These are phyloP conservation scores for Nicotiana otophora DNA, from an alignment of 257 asterid genomes.

Conservation along the genomic window DNA sequence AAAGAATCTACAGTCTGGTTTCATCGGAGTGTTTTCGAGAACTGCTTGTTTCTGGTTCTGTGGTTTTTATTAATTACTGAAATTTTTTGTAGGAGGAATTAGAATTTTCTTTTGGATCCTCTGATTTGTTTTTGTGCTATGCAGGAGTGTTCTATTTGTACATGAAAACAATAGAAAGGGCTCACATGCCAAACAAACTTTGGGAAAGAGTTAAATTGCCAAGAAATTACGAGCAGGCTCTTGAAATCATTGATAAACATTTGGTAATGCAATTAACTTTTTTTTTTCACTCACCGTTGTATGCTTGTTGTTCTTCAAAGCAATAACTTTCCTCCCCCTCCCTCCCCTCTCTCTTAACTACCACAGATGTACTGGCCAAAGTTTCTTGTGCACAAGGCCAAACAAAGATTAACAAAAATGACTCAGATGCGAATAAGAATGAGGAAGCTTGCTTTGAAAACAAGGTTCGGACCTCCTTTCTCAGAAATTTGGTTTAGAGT, in stretches of 20 bases:
- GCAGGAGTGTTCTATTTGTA: slow-evolving; percentile 87
- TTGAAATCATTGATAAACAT: slow-evolving; percentile 88
- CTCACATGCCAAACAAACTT: slow-evolving; percentile 91
- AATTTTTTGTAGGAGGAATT: background rate
- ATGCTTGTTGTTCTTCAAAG: background rate
- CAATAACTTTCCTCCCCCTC: background rate
- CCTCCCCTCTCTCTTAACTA: background rate
- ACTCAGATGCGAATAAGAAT: slow-evolving; percentile 97
- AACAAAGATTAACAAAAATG: slow-evolving; percentile 95
- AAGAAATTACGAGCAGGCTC: slow-evolving; percentile 80
- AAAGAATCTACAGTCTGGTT: background rate
- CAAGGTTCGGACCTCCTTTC: slow-evolving; percentile 45
- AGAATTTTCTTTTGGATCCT: background rate
- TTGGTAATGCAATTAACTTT: slow-evolving; percentile 42
- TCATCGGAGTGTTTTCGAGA: background rate
- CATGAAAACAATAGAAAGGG: slow-evolving; percentile 98
- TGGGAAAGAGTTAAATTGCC: slow-evolving; percentile 98
- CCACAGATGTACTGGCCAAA: slow-evolving; percentile 90
- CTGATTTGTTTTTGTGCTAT: slow-evolving; percentile 16
- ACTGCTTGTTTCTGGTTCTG: background rate
- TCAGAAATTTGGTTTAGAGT: background rate
- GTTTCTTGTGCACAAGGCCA: slow-evolving; percentile 76
- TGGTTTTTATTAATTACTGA: background rate
- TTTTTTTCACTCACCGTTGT: background rate
- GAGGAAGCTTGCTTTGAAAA: slow-evolving; percentile 93